A percentile compares a stretch with the other conserved stretches of the same genome.
Evolutionary conservation across 306 rosid species (phyloP).

Genomic region (Medicago lupulina): DNA sequence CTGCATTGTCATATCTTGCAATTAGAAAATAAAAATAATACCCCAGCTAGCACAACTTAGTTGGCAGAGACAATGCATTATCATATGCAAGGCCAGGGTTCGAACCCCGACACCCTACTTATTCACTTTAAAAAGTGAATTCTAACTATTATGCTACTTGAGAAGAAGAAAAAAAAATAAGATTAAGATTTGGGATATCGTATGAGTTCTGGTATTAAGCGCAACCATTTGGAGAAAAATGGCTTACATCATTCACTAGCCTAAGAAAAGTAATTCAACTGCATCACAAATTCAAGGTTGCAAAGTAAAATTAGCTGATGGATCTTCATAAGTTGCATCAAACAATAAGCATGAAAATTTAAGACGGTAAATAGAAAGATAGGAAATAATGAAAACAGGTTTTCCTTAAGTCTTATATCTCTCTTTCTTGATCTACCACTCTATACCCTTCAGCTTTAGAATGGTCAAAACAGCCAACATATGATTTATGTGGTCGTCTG

Average conservation of each 20-base stretch:
- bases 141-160: too few species aligned
- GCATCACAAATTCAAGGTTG: conserved; percentile 20
- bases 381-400: conserved; percentile 10
- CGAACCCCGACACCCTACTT: too few species aligned
- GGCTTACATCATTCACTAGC: not conserved
- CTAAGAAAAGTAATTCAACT: not conserved
- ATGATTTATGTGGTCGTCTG: conserved; percentile 20
- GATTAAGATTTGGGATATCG: too few species aligned
- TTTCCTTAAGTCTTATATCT: conserved; percentile 12
- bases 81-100: too few species aligned
- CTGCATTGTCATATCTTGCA: too few species aligned
- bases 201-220: too few species aligned
- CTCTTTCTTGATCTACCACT: conserved; percentile 17
- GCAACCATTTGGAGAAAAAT: not conserved
- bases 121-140: too few species aligned
- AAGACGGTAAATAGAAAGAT: not conserved
- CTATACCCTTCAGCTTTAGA: conserved; percentile 1
- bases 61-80: too few species aligned
- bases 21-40: too few species aligned
- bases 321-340: conserved; percentile 22
- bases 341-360: not conserved
- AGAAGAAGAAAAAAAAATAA: too few species aligned
- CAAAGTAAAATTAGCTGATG: conserved; percentile 14
- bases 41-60: too few species aligned
- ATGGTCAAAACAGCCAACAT: conserved; percentile 19